Evolutionary conservation across 768 basidiomycete genomes (phyloP), one percentile per base, ranked within the genome.

Genomic region (Cantharellus cinnabarinus): DNA sequence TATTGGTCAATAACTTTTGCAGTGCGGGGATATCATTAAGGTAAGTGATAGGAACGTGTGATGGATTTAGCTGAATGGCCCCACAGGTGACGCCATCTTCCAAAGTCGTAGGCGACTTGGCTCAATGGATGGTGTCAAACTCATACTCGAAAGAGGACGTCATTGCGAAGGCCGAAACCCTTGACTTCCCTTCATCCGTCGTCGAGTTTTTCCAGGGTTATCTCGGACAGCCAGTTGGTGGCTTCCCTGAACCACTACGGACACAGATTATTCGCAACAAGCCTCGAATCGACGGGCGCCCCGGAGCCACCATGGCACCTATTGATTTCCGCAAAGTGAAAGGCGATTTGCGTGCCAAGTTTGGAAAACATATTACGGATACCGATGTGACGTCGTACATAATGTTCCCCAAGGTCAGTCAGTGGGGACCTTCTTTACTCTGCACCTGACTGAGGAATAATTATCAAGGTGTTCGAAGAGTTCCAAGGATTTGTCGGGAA

Each of bases 191-290:
- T 4, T 91, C 89, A 5, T 91, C 87, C 41, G 89, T 90, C 53
- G 88, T 90, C 48, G 94, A 98, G 67, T 99, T 95, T 78, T 97
- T 97, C 89, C 93, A 97, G 69, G 95, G 95, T 15, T 94, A 91
- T 72, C 86, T 99, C 63, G 94, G 95, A 40, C 90, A 97, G 68
- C 95, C 95, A 59, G 85, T 89, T 67, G 95, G 91, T 68, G 94
- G 95, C 54, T 98, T 98, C 85, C 95, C 95, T 60, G 95, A 99
- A 70, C 91, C 94, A 44, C 73, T 99, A 63, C 89, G 95, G 63
- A 78, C 82, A 63, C 79, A 82, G 64, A 79, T 99, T 67, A 99
- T 98, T 68, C 82, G 95, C 66, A 81, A 90, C 71, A 93, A 91
- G 71, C 81, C 84, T 51, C 80, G 88, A 70, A 94, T 98, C 67